Base-by-base conservation (phyloP, 345 rosid genomes). In the Acer negundo region DNA sequence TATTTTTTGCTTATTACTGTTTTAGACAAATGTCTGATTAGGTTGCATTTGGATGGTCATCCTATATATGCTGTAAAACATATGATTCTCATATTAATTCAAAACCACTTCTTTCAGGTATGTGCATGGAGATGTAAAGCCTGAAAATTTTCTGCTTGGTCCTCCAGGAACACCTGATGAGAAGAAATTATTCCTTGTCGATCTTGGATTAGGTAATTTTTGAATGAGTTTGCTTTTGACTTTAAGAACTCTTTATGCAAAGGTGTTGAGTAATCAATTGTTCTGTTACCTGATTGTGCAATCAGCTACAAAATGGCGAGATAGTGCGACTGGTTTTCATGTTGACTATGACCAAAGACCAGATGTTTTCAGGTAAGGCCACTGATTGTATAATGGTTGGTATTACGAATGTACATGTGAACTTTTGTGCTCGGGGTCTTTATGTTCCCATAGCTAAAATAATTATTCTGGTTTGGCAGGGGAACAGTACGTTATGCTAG, bases 401-500 rank as follows among this genome's bases (percentile, higher is more conserved):
- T 67, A 9, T 16, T 7, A 73, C 16, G 23, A 9, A 13, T 4
- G 15, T 61, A 61, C 42, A 13, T 23, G 16, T 20, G 1, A 44
- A 22, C 17, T 42, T 13, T 56, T 71, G 11, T 71, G 7, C 12
- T 58, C 49, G 7, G 19, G 22, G 58, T 62, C 40, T 64, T 62
- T 20, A 10, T 28, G 35, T 31, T 63, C 28, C 62, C 24, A 31
- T 53, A 35, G 53, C 42, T 75, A 15, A 20, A 67, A 67, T 12
- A 51, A 20, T 6, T 51, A 7, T 40, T 69, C 63, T 65, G 67
- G 38, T 73, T 68, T 71, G 75, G 69, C 86, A 92, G 97, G 80
- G 97, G 97, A 78, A 92, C 97, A 42, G 94, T 92, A 28, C 92
- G 96, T 63, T 91, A 91, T 81, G 96, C 96, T 46, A 87, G 94